Conservation (phyloP, 2,329 filamentous ascomycete species). For the Apiospora saccharicola region DNA sequence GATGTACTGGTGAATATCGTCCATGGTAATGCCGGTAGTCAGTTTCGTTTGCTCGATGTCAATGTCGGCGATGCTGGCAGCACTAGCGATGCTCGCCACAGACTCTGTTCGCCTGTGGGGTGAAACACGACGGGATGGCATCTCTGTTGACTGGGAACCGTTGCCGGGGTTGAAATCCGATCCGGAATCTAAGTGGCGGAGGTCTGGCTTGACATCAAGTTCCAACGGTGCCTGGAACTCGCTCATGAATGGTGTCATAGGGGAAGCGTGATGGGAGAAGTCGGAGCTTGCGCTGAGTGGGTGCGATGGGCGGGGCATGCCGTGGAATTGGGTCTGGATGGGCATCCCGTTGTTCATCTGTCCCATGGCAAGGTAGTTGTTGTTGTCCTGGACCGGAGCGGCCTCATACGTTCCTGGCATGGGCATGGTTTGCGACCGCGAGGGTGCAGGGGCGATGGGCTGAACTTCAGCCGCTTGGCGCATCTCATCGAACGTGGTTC, state of each 20-base stretch:
- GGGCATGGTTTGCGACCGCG: conserved; percentile 64
- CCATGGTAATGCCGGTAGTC: conserved; percentile 84
- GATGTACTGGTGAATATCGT: conserved; percentile 82
- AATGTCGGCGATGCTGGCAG: conserved; percentile 66
- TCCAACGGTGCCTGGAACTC: conserved; percentile 54
- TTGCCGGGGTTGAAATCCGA: conserved; percentile 25
- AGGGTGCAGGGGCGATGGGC: conserved; percentile 38
- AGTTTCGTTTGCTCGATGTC: conserved; percentile 71
- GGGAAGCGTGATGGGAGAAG: conserved; percentile 60
- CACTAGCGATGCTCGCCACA: conserved; percentile 58
- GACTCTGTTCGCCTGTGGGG: conserved; percentile 67
- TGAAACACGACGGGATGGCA: conserved; percentile 40
- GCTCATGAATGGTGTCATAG: conserved; percentile 57
- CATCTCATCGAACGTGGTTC: conserved; percentile 66
- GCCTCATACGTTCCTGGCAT: conserved; percentile 55
- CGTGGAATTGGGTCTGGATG: conserved; percentile 50
- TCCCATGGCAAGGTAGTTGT: conserved; percentile 62
- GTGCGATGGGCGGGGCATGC: conserved; percentile 44
- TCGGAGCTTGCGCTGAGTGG: conserved; percentile 52
- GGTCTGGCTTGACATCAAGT: conserved; percentile 46
- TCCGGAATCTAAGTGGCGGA: conserved; percentile 41
- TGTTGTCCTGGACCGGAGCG: conserved; percentile 60
- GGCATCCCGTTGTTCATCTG: conserved; percentile 48
- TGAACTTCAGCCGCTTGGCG: conserved; percentile 60
- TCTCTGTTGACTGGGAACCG: conserved; percentile 36